These are phyloP conservation scores for Tuber magnatum DNA, from an alignment of 495 filamentous ascomycete genomes.

Conservation along the genomic window DNA sequence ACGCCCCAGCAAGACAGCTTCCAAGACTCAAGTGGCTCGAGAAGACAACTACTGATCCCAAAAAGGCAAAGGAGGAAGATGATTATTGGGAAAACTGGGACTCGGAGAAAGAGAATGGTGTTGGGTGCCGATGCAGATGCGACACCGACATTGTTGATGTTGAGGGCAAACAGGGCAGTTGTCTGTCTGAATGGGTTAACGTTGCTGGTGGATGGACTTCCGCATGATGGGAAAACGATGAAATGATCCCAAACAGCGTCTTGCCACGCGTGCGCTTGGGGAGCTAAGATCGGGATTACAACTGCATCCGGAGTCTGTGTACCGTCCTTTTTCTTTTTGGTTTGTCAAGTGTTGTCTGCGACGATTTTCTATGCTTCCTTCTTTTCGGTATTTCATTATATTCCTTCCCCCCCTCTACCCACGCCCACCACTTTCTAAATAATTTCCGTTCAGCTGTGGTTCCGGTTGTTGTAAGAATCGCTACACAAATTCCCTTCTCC, in stretches of 20 bases:
- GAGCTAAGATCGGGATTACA: conserved; percentile 26
- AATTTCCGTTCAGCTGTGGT: conserved; percentile 26
- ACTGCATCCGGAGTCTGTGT: conserved; percentile 33
- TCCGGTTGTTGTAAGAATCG: conserved; percentile 26
- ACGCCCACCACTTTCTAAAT: conserved; percentile 9
- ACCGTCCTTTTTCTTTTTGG: conserved; percentile 35
- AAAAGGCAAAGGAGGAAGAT: conserved; percentile 85
- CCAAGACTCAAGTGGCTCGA: conserved; percentile 76
- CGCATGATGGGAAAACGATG: conserved; percentile 44
- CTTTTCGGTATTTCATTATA: conserved; percentile 5
- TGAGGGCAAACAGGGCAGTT: conserved; percentile 92
- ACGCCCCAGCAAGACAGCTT: conserved; percentile 84
- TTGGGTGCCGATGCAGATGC: conserved; percentile 92
- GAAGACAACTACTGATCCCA: conserved; percentile 73
- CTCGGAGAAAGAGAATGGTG: conserved; percentile 84
- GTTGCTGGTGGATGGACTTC: conserved; percentile 92
- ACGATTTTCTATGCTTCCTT: conserved; percentile 19
- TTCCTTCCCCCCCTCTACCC: conserved; percentile 8
- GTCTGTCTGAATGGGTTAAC: conserved; percentile 92
- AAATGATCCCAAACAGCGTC: conserved; percentile 18
- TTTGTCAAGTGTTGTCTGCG: conserved; percentile 12
- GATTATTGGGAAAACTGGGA: conserved; percentile 92
- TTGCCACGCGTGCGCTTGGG: not conserved
- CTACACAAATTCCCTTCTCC: conserved; percentile 25
- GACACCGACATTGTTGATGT: conserved; percentile 98